These are phyloP conservation scores for Capsicum pubescens DNA, from an alignment of 257 asterid genomes.

Conservation along the genomic window DNA sequence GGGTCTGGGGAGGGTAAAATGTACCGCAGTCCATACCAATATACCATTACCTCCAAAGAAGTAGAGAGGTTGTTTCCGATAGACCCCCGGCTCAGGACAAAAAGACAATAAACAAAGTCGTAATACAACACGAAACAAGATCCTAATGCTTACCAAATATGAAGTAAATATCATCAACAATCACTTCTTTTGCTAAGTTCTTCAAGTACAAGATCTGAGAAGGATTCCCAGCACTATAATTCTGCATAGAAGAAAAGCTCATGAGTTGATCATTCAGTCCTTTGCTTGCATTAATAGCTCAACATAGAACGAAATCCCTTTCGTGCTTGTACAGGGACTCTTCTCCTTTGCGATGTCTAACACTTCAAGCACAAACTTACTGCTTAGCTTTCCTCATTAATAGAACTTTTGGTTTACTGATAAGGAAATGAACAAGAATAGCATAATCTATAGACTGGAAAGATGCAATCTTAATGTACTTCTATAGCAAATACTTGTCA, in stretches of 20 bases:
- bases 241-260: constrained; percentile 52
- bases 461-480: constrained; percentile 22
- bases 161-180: constrained; percentile 76
- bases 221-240: constrained; percentile 85
- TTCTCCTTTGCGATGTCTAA: neutral
- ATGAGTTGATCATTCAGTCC: neutral
- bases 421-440: neutral
- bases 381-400: neutral
- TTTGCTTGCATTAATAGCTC: neutral
- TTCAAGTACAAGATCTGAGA: constrained; percentile 75
- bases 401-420: constrained; percentile 3
- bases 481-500: neutral
- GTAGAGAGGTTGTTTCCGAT: too few species aligned
- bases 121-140: too few species aligned
- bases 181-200: constrained; percentile 92
- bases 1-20: too few species aligned
- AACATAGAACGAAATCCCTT: constrained; percentile 4
- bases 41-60: too few species aligned
- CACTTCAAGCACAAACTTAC: neutral
- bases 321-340: neutral
- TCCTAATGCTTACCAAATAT: constrained; percentile 69
- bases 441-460: constrained; percentile 1
- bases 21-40: too few species aligned
- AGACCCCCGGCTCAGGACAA: too few species aligned
- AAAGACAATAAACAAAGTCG: too few species aligned